Percentiles rank a stretch among this genome's conserved stretches.
Evolutionary conservation across 1,139 yeast genomes (phyloP).

Genomic region (Sugiyamaella neomexicana): DNA sequence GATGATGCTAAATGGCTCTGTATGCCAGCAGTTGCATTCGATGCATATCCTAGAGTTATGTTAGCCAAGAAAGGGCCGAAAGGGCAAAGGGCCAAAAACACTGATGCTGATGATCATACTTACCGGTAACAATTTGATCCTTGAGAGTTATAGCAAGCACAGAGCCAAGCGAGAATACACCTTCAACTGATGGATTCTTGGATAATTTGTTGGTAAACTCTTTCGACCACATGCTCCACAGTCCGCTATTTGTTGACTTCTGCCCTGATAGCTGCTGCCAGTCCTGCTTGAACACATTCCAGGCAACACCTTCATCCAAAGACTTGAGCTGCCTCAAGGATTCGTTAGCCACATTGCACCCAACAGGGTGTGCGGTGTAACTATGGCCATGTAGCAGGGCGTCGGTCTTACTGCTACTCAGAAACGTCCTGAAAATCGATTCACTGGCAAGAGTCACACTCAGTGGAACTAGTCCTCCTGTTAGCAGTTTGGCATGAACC

Average conservation of each 20-base stretch:
- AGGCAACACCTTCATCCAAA: conserved; percentile 19
- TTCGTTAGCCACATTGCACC: conserved; percentile 35
- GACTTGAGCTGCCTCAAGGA: conserved; percentile 25
- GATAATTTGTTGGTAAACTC: conserved; percentile 28
- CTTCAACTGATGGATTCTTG: conserved; percentile 24
- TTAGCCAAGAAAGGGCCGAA: conserved; percentile 4
- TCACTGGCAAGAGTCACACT: conserved; percentile 34
- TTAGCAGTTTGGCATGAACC: conserved; percentile 36
- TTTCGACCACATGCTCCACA: conserved; percentile 31
- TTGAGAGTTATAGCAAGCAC: conserved; percentile 33
- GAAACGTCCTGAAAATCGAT: conserved; percentile 30
- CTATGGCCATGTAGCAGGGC: conserved; percentile 37
- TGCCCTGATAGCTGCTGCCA: conserved; percentile 20
- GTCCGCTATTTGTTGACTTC: background rate
- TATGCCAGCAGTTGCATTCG: conserved; percentile 22
- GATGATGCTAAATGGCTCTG: conserved; percentile 12
- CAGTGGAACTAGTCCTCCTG: conserved; percentile 36
- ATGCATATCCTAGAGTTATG: conserved; percentile 26
- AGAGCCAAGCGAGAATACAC: conserved; percentile 32
- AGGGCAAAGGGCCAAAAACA: too few species aligned
- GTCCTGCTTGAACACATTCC: conserved; percentile 22
- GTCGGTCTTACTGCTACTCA: conserved; percentile 31
- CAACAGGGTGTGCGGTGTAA: conserved; percentile 38
- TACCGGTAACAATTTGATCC: conserved; percentile 20
- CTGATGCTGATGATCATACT: background rate